phyloP scores from a whole-genome alignment of 495 filamentous ascomycete species.

The Lepraria neglecta region DNA sequence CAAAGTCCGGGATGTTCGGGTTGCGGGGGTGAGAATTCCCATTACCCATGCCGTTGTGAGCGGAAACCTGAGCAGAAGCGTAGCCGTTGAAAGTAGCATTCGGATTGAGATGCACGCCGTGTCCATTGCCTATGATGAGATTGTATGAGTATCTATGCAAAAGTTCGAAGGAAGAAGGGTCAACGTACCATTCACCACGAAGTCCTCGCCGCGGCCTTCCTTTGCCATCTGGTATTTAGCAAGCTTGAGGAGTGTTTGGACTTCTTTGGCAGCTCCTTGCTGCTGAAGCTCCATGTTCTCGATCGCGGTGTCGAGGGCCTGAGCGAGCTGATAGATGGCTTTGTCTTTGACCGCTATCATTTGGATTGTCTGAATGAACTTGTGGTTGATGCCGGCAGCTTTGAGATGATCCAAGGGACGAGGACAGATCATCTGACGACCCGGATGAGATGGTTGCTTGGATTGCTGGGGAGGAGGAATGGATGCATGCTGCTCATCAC shows the following conservation, averaged over 20 bases:
- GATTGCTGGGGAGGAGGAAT: not conserved
- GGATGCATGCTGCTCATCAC: too few species aligned
- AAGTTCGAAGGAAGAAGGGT: too few species aligned
- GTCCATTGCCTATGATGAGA: too few species aligned
- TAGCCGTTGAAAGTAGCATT: too few species aligned
- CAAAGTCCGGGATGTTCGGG: not conserved
- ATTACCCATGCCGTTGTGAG: too few species aligned
- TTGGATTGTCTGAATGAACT: not conserved
- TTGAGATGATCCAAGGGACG: not conserved
- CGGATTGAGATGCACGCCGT: too few species aligned
- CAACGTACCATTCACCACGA: too few species aligned
- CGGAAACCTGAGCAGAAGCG: too few species aligned
- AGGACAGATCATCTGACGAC: not conserved
- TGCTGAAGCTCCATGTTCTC: slow-evolving; percentile 5
- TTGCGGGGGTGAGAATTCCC: too few species aligned
- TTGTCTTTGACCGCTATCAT: not conserved
- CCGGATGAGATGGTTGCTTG: not conserved
- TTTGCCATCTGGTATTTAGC: not conserved
- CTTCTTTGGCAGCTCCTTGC: not conserved
- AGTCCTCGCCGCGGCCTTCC: not conserved
- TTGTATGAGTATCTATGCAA: too few species aligned
- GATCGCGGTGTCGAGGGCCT: not conserved
- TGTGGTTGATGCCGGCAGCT: not conserved
- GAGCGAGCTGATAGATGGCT: slow-evolving; percentile 1
- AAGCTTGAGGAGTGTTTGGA: not conserved